Base-by-base conservation (phyloP, 306 rosid genomes). In the Purshia tridentata region DNA sequence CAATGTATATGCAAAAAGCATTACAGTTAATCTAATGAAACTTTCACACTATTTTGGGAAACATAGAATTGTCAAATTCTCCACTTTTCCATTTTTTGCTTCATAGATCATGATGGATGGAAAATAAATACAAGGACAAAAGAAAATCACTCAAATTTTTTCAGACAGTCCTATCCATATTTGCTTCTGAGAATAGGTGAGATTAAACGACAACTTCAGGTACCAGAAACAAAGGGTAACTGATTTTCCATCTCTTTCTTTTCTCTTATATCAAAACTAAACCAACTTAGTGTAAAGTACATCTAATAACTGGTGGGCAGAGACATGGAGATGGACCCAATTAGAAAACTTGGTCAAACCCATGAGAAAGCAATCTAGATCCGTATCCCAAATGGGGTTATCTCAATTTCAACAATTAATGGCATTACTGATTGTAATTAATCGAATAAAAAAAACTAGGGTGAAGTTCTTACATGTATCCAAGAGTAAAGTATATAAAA, bases 141-240 rank as follows among this genome's bases (percentile, higher is more conserved):
- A 52, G 2, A 52, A 50, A 63, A 63, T 44, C 68, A 18, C 68
- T 63, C 68, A n/a, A 16, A 18, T 7, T 15, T 47, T 63, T 63
- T 35, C 7, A 42, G n/a, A 63, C 6, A 50, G 16, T 37, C 22
- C 41, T 20, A 65, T 54, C 47, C 5, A 35, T 29, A 5, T 42
- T 47, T 42, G 51, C 51, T 42, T 42, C 15, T 19, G 41, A 63
- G 8, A 42, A 41, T 18, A 63, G 14, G 68, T 47, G 70, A 65
- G 53, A 69, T 69, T 39, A 50, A 69, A 69, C 50, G 19, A 39
- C 45, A 63, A 63, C 42, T n/a, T 1, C n/a, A 63, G 15, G 50
- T 3, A 8, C 49, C 14, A 11, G 29, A 50, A 13, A 16, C 19
- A 15, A 67, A 49, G 35, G 23, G 23, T 15, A 4, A 18, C 72